Conservation (phyloP, 805 yeast genomes). For the Candida easanensis region DNA sequence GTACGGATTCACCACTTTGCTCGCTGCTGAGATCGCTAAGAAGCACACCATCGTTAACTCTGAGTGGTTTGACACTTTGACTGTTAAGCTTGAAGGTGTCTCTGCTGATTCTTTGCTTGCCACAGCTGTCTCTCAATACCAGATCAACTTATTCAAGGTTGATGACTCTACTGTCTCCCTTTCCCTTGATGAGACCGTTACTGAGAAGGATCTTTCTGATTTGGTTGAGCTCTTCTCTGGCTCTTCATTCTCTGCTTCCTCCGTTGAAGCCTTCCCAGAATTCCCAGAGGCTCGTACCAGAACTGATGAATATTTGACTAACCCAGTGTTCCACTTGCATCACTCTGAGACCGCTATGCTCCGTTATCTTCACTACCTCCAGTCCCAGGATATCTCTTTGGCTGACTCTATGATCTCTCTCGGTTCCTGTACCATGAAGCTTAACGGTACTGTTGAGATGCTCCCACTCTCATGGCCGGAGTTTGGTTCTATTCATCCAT, state of each 20-base stretch:
- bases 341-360: slow-evolving; percentile 95
- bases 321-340: slow-evolving; percentile 79
- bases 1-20: slow-evolving; percentile 65
- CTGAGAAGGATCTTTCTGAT: slow-evolving; percentile 53
- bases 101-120: slow-evolving; percentile 55
- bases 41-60: slow-evolving; percentile 52
- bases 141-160: slow-evolving; percentile 76
- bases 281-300: slow-evolving; percentile 50
- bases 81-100: slow-evolving; percentile 51
- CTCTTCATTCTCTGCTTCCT: slow-evolving; percentile 20
- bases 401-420: slow-evolving; percentile 97
- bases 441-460: slow-evolving; percentile 95
- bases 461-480: slow-evolving; percentile 93
- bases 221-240: slow-evolving; percentile 63
- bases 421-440: slow-evolving; percentile 98
- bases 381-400: slow-evolving; percentile 83
- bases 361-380: slow-evolving; percentile 82
- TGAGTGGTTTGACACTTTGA: slow-evolving; percentile 85
- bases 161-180: slow-evolving; percentile 61
- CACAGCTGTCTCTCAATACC: slow-evolving; percentile 55
- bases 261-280: slow-evolving; percentile 40
- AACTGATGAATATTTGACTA: slow-evolving; percentile 58
- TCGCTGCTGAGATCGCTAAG: slow-evolving; percentile 56
- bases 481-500: slow-evolving; percentile 85
- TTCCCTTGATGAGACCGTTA: slow-evolving; percentile 89